These are phyloP conservation scores for Clavariopsis aquatica DNA, from an alignment of 495 filamentous ascomycete genomes.

Conservation along the genomic window DNA sequence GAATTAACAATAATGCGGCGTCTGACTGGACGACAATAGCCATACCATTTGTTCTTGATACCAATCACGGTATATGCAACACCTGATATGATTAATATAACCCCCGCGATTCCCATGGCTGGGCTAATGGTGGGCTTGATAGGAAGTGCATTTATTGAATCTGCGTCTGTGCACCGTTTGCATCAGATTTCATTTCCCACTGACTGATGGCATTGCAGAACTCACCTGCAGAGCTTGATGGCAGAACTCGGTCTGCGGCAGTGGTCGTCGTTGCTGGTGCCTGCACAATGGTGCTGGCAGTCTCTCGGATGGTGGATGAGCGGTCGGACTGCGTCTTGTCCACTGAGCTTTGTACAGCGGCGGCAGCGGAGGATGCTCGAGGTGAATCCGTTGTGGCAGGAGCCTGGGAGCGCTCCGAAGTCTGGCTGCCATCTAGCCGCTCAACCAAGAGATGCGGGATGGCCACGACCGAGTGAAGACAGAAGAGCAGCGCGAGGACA, in stretches of 20 bases:
- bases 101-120: constrained; percentile 74
- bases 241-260: background rate
- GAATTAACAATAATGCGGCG: constrained; percentile 8
- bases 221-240: constrained; percentile 21
- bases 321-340: constrained; percentile 11
- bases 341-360: constrained; percentile 13
- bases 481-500: constrained; percentile 23
- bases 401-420: constrained; percentile 10
- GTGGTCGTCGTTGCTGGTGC: constrained; percentile 6
- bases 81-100: constrained; percentile 71
- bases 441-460: constrained; percentile 6
- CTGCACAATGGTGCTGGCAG: background rate
- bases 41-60: constrained; percentile 74
- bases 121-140: constrained; percentile 75
- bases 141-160: constrained; percentile 55
- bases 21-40: background rate
- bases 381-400: constrained; percentile 13
- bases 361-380: background rate
- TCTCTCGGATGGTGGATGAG: background rate
- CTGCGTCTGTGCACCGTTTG: constrained; percentile 5
- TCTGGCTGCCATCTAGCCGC: constrained; percentile 24
- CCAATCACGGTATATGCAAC: constrained; percentile 71
- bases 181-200: background rate
- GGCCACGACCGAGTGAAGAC: constrained; percentile 8
- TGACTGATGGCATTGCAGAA: background rate